A percentile compares a stretch with the other conserved stretches of the same genome.
These are phyloP conservation scores for Starmera pachycereana DNA, from an alignment of 805 yeast genomes.

Conservation along the genomic window DNA sequence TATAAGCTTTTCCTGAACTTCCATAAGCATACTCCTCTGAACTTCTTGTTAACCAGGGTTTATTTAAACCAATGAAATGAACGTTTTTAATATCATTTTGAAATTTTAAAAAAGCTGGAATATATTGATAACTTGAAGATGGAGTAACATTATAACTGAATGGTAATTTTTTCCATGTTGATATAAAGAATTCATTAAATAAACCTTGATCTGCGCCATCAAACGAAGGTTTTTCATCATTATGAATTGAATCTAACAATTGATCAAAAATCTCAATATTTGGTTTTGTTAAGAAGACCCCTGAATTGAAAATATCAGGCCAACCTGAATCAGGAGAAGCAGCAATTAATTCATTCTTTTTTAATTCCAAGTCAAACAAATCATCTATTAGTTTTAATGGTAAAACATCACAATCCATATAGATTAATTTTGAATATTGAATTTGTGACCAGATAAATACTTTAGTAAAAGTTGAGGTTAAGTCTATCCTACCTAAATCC, in stretches of 20 bases:
- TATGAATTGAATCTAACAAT: conserved; percentile 22
- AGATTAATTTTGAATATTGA: conserved; percentile 35
- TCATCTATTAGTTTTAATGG: conserved; percentile 25
- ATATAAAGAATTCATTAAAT: conserved; percentile 53
- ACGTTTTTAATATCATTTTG: conserved; percentile 30
- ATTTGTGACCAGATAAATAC: conserved; percentile 35
- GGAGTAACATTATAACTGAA: conserved; percentile 80
- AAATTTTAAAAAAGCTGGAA: conserved; percentile 59
- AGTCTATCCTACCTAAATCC: conserved; percentile 36
- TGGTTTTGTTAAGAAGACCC: conserved; percentile 55
- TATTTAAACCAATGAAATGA: conserved; percentile 57
- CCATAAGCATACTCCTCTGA: conserved; percentile 2
- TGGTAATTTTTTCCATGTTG: conserved; percentile 63
- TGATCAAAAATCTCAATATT: conserved; percentile 27
- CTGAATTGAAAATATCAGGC: conserved; percentile 82
- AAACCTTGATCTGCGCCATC: conserved; percentile 92
- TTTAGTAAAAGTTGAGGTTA: conserved; percentile 38
- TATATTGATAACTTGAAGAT: conserved; percentile 53
- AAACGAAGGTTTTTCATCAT: conserved; percentile 32
- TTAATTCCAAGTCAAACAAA: conserved; percentile 14
- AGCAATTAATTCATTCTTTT: conserved; percentile 13
- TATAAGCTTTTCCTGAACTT: conserved; percentile 6
- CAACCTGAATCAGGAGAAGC: conserved; percentile 76
- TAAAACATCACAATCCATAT: conserved; percentile 55
- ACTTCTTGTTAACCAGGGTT: conserved; percentile 37